phyloP scores from a whole-genome alignment of 305 asterid genomes.

The Striga hermonthica region DNA sequence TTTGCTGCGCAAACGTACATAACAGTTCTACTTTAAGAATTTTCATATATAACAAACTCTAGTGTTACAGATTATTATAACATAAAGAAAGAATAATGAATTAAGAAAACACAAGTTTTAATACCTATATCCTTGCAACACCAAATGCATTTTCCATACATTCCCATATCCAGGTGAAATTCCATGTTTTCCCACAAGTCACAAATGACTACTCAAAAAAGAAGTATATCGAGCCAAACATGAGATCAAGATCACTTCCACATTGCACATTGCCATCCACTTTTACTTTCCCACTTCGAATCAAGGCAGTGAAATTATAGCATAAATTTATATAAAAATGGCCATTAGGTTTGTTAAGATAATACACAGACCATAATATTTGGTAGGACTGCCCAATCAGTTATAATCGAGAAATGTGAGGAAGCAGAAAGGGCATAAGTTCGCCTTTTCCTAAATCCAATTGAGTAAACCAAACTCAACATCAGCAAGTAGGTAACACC shows the following conservation, averaged over 20 bases:
- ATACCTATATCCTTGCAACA: slow-evolving; percentile 6
- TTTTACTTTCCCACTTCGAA: slow-evolving; percentile 13
- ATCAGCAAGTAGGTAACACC: slow-evolving; percentile 14
- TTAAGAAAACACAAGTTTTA: too few species aligned
- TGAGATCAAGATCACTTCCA: neutral
- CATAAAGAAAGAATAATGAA: slow-evolving; percentile 10
- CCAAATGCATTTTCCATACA: slow-evolving; percentile 4
- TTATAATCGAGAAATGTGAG: neutral
- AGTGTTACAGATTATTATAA: slow-evolving; percentile 14
- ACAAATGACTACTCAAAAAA: neutral
- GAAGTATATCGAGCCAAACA: neutral
- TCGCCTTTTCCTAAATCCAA: slow-evolving; percentile 9
- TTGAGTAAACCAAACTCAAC: slow-evolving; percentile 21
- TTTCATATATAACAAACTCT: slow-evolving; percentile 24
- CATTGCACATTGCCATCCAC: neutral
- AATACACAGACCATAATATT: neutral
- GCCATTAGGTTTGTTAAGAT: neutral
- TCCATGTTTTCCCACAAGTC: neutral
- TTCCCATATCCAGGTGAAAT: neutral
- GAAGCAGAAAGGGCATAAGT: slow-evolving; percentile 15
- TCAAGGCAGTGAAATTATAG: neutral
- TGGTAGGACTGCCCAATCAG: slow-evolving; percentile 1
- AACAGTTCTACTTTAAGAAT: slow-evolving; percentile 21
- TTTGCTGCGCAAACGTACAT: slow-evolving; percentile 60
- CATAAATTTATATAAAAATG: slow-evolving; percentile 3